Base-by-base conservation (phyloP, 768 basidiomycete species). In the Podaxis sp. region DNA sequence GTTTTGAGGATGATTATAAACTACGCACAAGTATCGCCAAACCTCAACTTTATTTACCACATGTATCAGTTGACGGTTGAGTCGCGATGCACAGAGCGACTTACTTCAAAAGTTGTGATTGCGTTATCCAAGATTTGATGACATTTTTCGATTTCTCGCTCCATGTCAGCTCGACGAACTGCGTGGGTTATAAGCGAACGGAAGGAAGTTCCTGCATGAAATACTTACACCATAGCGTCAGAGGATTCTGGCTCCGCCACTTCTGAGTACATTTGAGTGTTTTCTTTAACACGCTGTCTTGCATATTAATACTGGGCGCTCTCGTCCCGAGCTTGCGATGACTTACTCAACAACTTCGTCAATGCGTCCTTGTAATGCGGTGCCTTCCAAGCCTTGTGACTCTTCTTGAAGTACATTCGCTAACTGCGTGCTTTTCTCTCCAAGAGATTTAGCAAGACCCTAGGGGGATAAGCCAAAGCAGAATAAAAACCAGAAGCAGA, bases 281-380 rank as follows among this genome's bases (percentile, higher is more conserved):
- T 11, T 50, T 50, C 47, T 12, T 22, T 19, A 50, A 25, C 19
- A 50, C 47, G 6, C 47, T 50, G 24, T 22, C 8, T 9, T 11
- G 8, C 22, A 9, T 25, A 11, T 11, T 50, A 22, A 12, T n/a
- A 12, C 22, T 6, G 9, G 11, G 24, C 12, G 22, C 7, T 50
- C 24, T 9, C n/a, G 22, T 19, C 9, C n/a, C 22, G 24, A 24
- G 24, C 3, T 3, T 22, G 22, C 8, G 47, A 52, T 13, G 40
- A 69, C 80, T 65, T 69, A 85, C 84, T 67, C 71, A 64, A 74
- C 73, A 24, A 79, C 73, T 59, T 84, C 76, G 57, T 85, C 82
- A 19, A 75, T 72, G 11, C 74, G 68, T 41, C 71, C 70, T 49
- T 70, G 72, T 19, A 80, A 69, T 24, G 79, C 81, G 24, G 76